Evolutionary conservation across 2,329 filamentous ascomycete species (phyloP), one percentile per base, ranked within the genome.

Genomic region (Pseudogymnoascus sp.): DNA sequence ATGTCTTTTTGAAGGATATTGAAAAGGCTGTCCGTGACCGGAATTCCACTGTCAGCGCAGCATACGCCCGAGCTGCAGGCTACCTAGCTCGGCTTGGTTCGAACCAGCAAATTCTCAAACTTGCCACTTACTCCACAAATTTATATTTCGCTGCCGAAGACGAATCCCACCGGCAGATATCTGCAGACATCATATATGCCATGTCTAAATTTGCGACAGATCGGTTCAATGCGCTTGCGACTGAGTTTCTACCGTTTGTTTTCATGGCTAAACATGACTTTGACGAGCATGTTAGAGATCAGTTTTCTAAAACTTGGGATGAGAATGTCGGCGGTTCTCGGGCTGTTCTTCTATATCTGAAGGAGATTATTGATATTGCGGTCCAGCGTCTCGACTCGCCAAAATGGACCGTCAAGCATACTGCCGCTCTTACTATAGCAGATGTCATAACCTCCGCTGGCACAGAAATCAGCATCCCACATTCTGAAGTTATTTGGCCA

Each of bases 341-440:
- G 31, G 88, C 90, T 0, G 90, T 96, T 4, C 83, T 89, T 56
- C 83, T 96, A 1, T 96, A 96, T 72, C 82, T 96, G 6, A 82
- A 82, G 38, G 95, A 99, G 75, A 96, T 97, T 68, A 81, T 89
- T 3, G 76, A 75, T 0, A 80, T 97, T 1, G 84, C 87, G 1
- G 80, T 84, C 37, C 79, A 81, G 37, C 83, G 91, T 62, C 79
- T 97, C 6, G 87, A 90, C 35, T 92, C 90, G 1, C 84, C 90
- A 1, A 90, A 91, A 70, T 99, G 95, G 95, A 86, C 87, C 1
- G 83, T 97, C 63, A 95, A 96, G 74, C 93, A 97, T 70, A 90
- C 91, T 0, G 89, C 89, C 7, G 91, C 93, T 6, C 85, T 95
- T 64, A 85, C 92, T 0, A 83, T 93, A 8, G 91, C 91, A 0